Base-by-base conservation (phyloP, 192 early-diverging fungal genomes). In the Rhizoclosmatium sp. region DNA sequence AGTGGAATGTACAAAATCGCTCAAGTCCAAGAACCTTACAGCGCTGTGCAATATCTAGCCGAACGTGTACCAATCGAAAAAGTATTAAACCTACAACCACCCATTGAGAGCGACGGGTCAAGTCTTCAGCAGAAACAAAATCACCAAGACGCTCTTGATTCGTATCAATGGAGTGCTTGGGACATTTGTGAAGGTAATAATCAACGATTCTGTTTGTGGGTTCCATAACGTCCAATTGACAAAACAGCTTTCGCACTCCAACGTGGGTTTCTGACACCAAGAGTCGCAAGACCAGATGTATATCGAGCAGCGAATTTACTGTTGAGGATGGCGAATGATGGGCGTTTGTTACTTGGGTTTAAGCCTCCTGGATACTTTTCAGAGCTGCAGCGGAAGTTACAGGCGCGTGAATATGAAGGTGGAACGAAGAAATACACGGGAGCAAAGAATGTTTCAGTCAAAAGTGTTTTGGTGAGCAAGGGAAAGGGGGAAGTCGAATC, bases 1-100 rank as follows among this genome's bases (percentile, higher is more conserved):
- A 31, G 31, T n/a, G 97, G 97, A 19, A 91, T 98, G 87, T 98
- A 95, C 87, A 93, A 95, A 45, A 93, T 95, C 84, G 92, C 97
- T 2, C 97, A 98, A 84, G 95, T 98, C 23, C 95, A 97, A 83
- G 97, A 98, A 78, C 97, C 96, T 4, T 98, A 95, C 78, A 93
- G 92, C 14, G 82, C 89, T 0, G 87, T 98, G 5, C 85, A 90
- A 79, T 98, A 92, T 71, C 83, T 98, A 39, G 93, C 94, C 2
- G 92, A 94, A 75, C 90, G 91, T 14, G 84, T 95, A 40, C 90
- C 92, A 3, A 62, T 97, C 16, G 93, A 93, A 79, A 81, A 86
- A 9, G 82, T 95, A 3, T 81, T 98, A 47, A 82, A 87, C 10
- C 86, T 96, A 0, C 73, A 85, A 3, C 90, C 89, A 7, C 92